These are phyloP conservation scores for Platanus orientalis DNA, from an alignment of 164 flowering plant species.

Conservation along the genomic window DNA sequence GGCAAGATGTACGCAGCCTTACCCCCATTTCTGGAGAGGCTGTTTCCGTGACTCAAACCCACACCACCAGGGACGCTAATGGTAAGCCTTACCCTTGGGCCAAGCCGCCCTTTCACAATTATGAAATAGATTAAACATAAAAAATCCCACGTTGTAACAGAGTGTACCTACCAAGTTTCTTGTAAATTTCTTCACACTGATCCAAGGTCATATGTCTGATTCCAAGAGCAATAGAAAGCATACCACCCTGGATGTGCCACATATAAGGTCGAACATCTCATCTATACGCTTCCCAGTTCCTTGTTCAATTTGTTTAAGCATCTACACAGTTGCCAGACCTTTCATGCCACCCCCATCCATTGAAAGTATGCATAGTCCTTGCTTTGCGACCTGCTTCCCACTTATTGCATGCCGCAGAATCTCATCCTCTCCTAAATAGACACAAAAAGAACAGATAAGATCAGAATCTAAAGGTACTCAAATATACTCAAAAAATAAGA, in stretches of 20 bases:
- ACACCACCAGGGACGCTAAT: too few relatives aligned
- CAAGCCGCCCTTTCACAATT: too few relatives aligned
- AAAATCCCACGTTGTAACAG: neutral
- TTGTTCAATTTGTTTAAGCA: slow-evolving; percentile 87
- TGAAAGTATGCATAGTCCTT: slow-evolving; percentile 88
- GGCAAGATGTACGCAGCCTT: too few relatives aligned
- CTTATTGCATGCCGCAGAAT: slow-evolving; percentile 77
- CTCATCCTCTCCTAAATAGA: slow-evolving; percentile 82
- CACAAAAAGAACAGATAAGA: neutral
- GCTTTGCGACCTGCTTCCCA: slow-evolving; percentile 81
- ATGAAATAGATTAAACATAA: neutral
- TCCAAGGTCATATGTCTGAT: slow-evolving; percentile 83
- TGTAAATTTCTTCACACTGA: slow-evolving; percentile 95
- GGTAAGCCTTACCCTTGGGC: too few relatives aligned
- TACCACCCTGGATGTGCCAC: slow-evolving; percentile 99
- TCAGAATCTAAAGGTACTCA: neutral
- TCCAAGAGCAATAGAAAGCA: slow-evolving; percentile 98
- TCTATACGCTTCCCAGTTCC: slow-evolving; percentile 92
- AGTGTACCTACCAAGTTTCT: slow-evolving; percentile 68
- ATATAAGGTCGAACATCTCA: slow-evolving; percentile 94
- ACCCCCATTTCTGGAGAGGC: too few relatives aligned
- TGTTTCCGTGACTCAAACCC: too few relatives aligned
- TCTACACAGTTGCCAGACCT: slow-evolving; percentile 92
- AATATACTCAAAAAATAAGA: neutral
- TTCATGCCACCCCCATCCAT: slow-evolving; percentile 99